These are phyloP conservation scores for Colletotrichum sp. DNA, from an alignment of 2,329 filamentous ascomycete genomes.

Conservation along the genomic window DNA sequence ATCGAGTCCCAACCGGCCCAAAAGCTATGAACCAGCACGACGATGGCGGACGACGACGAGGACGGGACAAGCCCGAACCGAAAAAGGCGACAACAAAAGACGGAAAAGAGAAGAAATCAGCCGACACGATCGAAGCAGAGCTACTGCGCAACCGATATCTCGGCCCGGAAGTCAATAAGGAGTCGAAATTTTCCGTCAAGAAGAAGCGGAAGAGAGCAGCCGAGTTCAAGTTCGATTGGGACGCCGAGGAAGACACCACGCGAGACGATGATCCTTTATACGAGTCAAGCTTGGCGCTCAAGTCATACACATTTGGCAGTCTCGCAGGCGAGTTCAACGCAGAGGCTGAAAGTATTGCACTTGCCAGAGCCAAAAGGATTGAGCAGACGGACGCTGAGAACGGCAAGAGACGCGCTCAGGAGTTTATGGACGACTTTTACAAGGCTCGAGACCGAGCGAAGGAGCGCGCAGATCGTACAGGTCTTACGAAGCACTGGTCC, in stretches of 20 bases:
- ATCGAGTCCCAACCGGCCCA: constrained; percentile 11
- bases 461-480: constrained; percentile 75
- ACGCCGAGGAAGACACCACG: constrained; percentile 90
- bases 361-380: constrained; percentile 70
- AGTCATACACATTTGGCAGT: constrained; percentile 48
- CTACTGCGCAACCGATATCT: constrained; percentile 85
- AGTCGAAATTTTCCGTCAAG: constrained; percentile 87
- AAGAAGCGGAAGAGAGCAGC: constrained; percentile 94
- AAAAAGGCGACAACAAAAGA: constrained; percentile 52
- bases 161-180: constrained; percentile 83
- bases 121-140: constrained; percentile 73
- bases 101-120: constrained; percentile 41
- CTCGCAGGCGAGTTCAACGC: constrained; percentile 58
- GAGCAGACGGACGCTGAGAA: constrained; percentile 77
- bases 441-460: constrained; percentile 65
- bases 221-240: constrained; percentile 98
- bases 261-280: constrained; percentile 84
- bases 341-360: constrained; percentile 58
- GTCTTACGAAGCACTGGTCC: constrained; percentile 92
- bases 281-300: constrained; percentile 24
- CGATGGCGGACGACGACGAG: constrained; percentile 39
- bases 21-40: constrained; percentile 6
- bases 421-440: constrained; percentile 84
- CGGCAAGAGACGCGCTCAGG: constrained; percentile 76
- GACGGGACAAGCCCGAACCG: constrained; percentile 48